Evolutionary conservation across 441 rosid genomes (phyloP).

Genomic region (Gossypium schwendimanii): DNA sequence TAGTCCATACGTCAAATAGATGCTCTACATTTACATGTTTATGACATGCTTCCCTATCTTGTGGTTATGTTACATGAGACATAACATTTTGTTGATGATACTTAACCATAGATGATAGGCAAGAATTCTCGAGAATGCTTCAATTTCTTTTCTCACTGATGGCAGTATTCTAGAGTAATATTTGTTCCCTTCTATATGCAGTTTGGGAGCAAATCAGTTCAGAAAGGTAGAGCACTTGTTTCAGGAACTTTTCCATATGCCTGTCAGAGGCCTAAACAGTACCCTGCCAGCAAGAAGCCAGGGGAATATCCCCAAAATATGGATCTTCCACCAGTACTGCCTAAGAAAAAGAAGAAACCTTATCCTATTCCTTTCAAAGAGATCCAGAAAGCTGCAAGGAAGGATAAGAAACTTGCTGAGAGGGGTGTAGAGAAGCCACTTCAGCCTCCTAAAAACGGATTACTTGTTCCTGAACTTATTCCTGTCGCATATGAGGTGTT

Average conservation of each 20-base stretch:
- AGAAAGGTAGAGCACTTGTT: slow-evolving; percentile 16
- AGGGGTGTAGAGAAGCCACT: slow-evolving; percentile 76
- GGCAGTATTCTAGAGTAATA: background rate
- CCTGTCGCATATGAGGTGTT: slow-evolving; percentile 72
- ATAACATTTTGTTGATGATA: background rate
- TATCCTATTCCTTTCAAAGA: slow-evolving; percentile 62
- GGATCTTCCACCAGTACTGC: slow-evolving; percentile 66
- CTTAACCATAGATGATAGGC: background rate
- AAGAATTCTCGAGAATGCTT: background rate
- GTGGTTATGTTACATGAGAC: background rate
- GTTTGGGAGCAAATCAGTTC: slow-evolving; percentile 28
- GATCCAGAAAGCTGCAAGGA: slow-evolving; percentile 55
- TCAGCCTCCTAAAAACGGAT: slow-evolving; percentile 77
- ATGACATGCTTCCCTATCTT: background rate
- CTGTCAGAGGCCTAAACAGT: slow-evolving; percentile 24
- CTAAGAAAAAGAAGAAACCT: slow-evolving; percentile 82
- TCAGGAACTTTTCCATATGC: slow-evolving; percentile 31
- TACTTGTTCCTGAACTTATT: slow-evolving; percentile 66
- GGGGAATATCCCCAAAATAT: slow-evolving; percentile 49
- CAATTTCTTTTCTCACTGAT: background rate
- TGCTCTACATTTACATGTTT: background rate
- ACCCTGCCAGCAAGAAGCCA: slow-evolving; percentile 24
- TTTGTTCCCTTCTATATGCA: slow-evolving; percentile 18
- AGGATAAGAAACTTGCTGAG: slow-evolving; percentile 66
- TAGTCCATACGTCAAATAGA: background rate